Base-by-base conservation (phyloP, 192 early-diverging fungal genomes). In the Coemansia sp. region DNA sequence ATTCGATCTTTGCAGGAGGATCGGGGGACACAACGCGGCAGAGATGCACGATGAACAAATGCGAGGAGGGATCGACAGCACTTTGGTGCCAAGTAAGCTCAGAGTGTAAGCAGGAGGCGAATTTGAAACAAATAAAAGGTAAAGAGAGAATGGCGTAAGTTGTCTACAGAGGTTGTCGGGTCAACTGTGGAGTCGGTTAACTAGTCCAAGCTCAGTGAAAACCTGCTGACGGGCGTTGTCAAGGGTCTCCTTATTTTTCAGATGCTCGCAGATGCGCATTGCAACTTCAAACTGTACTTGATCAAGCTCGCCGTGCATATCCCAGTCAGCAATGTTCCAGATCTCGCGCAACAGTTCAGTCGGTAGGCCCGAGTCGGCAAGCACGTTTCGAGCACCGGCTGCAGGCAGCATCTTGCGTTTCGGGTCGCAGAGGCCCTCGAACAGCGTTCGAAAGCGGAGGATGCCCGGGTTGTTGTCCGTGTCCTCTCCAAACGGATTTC, bases 251-350 rank as follows among this genome's bases (percentile, higher is more conserved):
- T 67, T 58, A 44, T 65, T 71, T 31, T 65, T 66, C 10, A 81
- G 65, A 6, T 51, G 78, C 65, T 75, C 73, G 58, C 78, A 81
- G 22, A 92, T 61, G 64, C 90, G 88, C 90, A 94, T 91, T 0
- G 90, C 89, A 3, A 92, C 90, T 31, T 87, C 82, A 71, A 94
- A 94, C 78, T 94, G 89, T 57, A 93, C 92, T 47, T 82, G 58
- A 54, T 93, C 90, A 65, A 94, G 73, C 54, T 91, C 91, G n/a
- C 93, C 93, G 59, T 90, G 87, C 21, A 69, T 64, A 58, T 90
- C 88, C 90, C 90, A 92, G 59, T 94, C 91, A 19, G 90, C 83
- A 27, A 89, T 64, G 44, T 79, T 69, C 91, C 92, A 93, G 7
- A 94, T 78, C 57, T 90, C 86, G 25, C 87, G 85, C 50, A 94